These are phyloP conservation scores for Sporothrix humicola DNA, from an alignment of 2,329 filamentous ascomycete species.

Conservation along the genomic window DNA sequence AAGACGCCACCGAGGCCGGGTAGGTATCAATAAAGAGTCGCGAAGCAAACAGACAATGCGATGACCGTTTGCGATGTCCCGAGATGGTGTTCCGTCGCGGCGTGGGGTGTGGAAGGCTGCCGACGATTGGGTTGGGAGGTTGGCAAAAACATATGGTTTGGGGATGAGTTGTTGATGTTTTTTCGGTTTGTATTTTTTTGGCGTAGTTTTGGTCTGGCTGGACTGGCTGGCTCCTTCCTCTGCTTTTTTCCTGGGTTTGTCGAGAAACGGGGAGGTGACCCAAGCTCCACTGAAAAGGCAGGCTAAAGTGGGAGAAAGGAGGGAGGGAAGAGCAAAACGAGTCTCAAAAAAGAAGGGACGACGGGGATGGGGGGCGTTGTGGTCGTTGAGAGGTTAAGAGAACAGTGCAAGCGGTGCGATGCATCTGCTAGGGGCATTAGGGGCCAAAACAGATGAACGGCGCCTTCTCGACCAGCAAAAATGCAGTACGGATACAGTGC, in stretches of 20 bases:
- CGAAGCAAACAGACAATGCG: background rate
- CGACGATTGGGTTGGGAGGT: constrained; percentile 30
- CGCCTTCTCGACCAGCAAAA: constrained; percentile 1
- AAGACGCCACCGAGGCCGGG: constrained; percentile 11
- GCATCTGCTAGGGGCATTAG: background rate
- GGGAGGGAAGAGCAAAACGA: constrained; percentile 1
- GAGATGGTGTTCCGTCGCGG: background rate
- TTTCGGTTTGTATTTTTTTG: constrained; percentile 32
- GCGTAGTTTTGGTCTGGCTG: constrained; percentile 24
- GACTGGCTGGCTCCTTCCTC: constrained; percentile 4
- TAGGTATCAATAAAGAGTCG: constrained; percentile 20
- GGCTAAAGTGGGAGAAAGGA: constrained; percentile 33
- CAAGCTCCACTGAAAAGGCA: constrained; percentile 30
- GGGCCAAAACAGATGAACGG: background rate
- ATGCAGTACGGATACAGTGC: background rate
- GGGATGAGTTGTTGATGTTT: constrained; percentile 32
- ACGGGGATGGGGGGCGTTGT: background rate
- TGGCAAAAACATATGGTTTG: constrained; percentile 24
- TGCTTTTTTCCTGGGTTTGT: constrained; percentile 18
- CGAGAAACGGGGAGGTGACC: constrained; percentile 7
- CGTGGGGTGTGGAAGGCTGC: constrained; percentile 17
- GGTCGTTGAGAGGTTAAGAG: no score
- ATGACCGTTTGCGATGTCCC: background rate
- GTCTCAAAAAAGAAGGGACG: constrained; percentile 5
- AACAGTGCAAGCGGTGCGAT: no score